A percentile compares a stretch with the other conserved stretches of the same genome.
phyloP scores from a whole-genome alignment of 2,329 filamentous ascomycete species.

The Ceratocystis ficicola region DNA sequence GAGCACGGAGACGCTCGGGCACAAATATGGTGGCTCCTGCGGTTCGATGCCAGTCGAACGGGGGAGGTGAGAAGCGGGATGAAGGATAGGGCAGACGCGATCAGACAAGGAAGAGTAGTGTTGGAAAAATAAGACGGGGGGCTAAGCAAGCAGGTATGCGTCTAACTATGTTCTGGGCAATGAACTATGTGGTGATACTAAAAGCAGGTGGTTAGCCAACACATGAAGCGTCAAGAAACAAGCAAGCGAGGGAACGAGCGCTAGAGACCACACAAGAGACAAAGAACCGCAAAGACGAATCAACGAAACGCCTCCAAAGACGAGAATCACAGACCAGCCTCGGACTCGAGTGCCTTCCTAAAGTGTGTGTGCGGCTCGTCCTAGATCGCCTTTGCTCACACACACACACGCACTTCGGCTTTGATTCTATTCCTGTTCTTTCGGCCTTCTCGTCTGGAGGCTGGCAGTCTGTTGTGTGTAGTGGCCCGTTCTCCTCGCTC shows the following conservation, averaged over 20 bases:
- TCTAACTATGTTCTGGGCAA: no score
- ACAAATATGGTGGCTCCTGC: slow-evolving; percentile 11
- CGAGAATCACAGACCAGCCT: neutral
- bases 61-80: slow-evolving; percentile 16
- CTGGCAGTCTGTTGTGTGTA: neutral
- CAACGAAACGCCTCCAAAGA: neutral
- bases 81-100: neutral
- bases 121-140: neutral
- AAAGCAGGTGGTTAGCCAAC: neutral
- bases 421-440: neutral
- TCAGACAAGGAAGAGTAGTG: neutral
- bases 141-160: neutral
- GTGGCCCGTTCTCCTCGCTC: neutral
- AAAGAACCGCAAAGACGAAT: neutral
- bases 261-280: neutral
- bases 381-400: slow-evolving; percentile 3
- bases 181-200: neutral
- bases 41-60: slow-evolving; percentile 9
- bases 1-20: slow-evolving; percentile 11
- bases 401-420: neutral
- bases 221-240: neutral
- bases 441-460: neutral
- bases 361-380: slow-evolving; percentile 5
- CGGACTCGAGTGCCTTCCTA: slow-evolving; percentile 5
- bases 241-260: neutral